Evolutionary conservation across 345 rosid genomes (phyloP), one percentile per base, ranked within the genome.

Genomic region (Triadica sebifera): DNA sequence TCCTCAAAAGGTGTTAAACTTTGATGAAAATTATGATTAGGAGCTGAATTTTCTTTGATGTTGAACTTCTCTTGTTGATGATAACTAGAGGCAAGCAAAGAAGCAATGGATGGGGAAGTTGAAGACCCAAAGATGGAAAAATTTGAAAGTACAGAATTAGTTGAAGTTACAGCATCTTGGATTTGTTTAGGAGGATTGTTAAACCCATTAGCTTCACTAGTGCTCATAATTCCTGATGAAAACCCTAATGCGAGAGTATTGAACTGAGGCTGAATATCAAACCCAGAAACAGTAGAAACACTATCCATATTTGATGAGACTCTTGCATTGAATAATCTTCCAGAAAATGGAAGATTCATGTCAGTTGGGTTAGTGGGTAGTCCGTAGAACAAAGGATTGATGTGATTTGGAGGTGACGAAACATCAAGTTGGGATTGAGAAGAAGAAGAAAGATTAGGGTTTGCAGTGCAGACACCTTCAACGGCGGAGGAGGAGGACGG

Each of bases 181-280:
- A 86, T 77, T 66, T 80, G 82, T 71, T 81, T 79, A 6, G 19
- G 52, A 10, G 76, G 70, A 41, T 72, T 43, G 5, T 43, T 70
- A 73, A 83, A 81, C 4, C 82, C 78, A 65, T 77, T 75, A 16
- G 65, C 64, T 71, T 71, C 85, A 77, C 60, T 74, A 73, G 70
- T 62, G 68, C 72, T 43, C 75, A 78, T 47, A 71, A 29, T 52
- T 52, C 86, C 83, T 12, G 92, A 82, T 63, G 89, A 85, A 85
- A 86, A 86, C 86, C 94, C 93, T 82, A 87, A 78, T 55, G 87
- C 97, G 78, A 85, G 87, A 71, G 80, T 80, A 67, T 80, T 79
- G 53, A 86, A 68, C 74, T 82, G 88, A 76, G 89, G 88, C 73
- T 75, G 87, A 43, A 86, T 81, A 81, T 85, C 89, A 79, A 79